A percentile compares a stretch with the other conserved stretches of the same genome.
phyloP scores from a whole-genome alignment of 1,139 yeast genomes.

The Suhomyces maxii region DNA sequence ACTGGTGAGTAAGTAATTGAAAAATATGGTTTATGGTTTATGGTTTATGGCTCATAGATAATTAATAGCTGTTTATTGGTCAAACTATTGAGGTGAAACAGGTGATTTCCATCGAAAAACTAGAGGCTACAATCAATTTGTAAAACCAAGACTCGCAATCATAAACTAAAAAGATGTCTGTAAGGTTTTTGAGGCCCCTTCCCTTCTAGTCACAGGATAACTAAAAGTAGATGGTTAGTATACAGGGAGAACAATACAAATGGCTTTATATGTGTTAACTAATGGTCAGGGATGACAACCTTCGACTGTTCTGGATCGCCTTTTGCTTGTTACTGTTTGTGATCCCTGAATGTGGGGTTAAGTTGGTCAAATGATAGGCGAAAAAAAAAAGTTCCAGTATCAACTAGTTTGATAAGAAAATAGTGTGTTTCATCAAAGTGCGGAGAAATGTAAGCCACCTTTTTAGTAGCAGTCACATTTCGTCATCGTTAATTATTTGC shows the following conservation, averaged over 20 bases:
- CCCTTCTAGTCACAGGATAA: neutral
- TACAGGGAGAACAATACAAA: neutral
- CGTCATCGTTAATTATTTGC: neutral
- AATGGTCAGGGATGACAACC: neutral
- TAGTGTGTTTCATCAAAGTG: neutral
- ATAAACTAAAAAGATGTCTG: neutral
- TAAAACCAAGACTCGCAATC: no score
- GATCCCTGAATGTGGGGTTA: neutral
- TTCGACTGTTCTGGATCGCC: neutral
- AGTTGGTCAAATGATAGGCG: no score
- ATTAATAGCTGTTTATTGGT: no score
- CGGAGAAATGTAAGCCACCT: conserved; percentile 1
- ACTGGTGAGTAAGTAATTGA: no score
- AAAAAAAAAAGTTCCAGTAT: no score
- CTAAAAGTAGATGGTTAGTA: neutral
- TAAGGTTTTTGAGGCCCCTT: neutral
- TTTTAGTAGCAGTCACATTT: neutral
- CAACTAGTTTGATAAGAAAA: neutral
- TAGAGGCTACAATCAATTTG: no score
- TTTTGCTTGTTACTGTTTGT: neutral
- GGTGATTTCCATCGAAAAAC: no score
- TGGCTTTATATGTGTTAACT: neutral
- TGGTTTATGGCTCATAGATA: no score
- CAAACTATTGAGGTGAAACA: no score
- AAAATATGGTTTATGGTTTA: no score